Evolutionary conservation across 2,329 filamentous ascomycete genomes (phyloP), one percentile per base, ranked within the genome.

Genomic region (Aspergillus sp.): DNA sequence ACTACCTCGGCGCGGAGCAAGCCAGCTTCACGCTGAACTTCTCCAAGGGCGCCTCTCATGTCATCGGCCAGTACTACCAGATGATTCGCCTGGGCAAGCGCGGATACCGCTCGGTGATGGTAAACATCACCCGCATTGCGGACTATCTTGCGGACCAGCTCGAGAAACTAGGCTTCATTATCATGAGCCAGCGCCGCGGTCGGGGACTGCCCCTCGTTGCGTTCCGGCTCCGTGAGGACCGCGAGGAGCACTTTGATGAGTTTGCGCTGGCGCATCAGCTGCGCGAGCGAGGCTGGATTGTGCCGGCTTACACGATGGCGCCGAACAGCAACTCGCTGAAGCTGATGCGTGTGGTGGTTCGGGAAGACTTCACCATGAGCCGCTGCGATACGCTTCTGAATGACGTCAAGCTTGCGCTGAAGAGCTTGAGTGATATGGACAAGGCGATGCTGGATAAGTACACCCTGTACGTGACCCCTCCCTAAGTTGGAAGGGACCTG

Each of bases 61-160:
- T 97, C 69, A 96, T 98, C 61, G 93, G 91, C 26, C 93, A 98
- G 77, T 98, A 97, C 80, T 97, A 98, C 80, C 93, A 97, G 78
- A 84, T 98, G 71, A 96, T 97, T 73, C 90, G 93, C 30, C 86
- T 98, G 4, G 93, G 93, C 60, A 96, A 96, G 83, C 87, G 88
- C 62, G 93, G 93, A 49, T 98, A 96, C 82, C 86, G 89, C 55
- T 83, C 88, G 68, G 96, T 98, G 80, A 97, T 97, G 93, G 83
- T 86, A 68, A 98, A 98, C 79, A 81, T 98, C 60, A 97, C 91
- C 22, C 86, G 89, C 53, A 96, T 89, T 0, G 88, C 93, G 22
- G 91, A 98, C 76, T 96, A 96, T 75, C 85, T 98, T 12, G 84
- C 89, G 47, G 82, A 84, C 2, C 83, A 87, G 26, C 85, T 98